A percentile compares a stretch with the other conserved stretches of the same genome.
Conservation (phyloP, 2,329 filamentous ascomycete genomes). For the Fusarium begoniae region DNA sequence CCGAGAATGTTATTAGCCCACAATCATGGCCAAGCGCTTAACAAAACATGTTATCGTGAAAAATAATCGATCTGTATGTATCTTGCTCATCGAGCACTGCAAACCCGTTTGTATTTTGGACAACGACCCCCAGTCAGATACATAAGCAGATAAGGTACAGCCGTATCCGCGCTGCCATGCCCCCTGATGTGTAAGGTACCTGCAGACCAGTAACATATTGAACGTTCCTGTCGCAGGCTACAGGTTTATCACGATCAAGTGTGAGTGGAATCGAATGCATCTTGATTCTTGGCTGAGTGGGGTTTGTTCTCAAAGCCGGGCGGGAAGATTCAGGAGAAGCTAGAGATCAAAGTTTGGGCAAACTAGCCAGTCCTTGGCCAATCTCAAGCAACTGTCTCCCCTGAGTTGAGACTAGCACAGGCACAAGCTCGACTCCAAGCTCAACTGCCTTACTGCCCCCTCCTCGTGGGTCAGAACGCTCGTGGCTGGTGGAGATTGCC, state of each 20-base stretch:
- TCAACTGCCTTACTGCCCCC: slow-evolving; percentile 3
- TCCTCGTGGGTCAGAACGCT: slow-evolving; percentile 22
- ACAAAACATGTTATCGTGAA: background rate
- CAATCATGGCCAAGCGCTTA: slow-evolving; percentile 25
- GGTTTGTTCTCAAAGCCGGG: slow-evolving; percentile 22
- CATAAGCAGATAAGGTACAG: background rate
- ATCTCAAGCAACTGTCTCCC: slow-evolving; percentile 26
- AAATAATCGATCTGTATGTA: background rate
- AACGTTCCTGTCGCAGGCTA: background rate
- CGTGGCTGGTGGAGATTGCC: slow-evolving; percentile 34
- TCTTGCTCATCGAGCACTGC: background rate
- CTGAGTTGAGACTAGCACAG: slow-evolving; percentile 22
- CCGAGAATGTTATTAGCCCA: slow-evolving; percentile 18
- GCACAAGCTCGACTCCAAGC: slow-evolving; percentile 25
- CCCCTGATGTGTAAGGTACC: background rate
- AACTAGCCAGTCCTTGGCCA: slow-evolving; percentile 11
- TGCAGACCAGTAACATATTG: background rate
- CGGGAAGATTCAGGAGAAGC: slow-evolving; percentile 29
- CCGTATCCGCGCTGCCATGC: background rate
- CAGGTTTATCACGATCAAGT: slow-evolving; percentile 37
- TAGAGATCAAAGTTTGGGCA: slow-evolving; percentile 36
- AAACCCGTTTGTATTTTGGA: background rate
- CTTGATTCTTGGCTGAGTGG: slow-evolving; percentile 18
- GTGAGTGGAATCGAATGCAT: slow-evolving; percentile 33
- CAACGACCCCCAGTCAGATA: background rate